These are phyloP conservation scores for Glutinoglossum americanum DNA, from an alignment of 495 filamentous ascomycete genomes.

Conservation along the genomic window DNA sequence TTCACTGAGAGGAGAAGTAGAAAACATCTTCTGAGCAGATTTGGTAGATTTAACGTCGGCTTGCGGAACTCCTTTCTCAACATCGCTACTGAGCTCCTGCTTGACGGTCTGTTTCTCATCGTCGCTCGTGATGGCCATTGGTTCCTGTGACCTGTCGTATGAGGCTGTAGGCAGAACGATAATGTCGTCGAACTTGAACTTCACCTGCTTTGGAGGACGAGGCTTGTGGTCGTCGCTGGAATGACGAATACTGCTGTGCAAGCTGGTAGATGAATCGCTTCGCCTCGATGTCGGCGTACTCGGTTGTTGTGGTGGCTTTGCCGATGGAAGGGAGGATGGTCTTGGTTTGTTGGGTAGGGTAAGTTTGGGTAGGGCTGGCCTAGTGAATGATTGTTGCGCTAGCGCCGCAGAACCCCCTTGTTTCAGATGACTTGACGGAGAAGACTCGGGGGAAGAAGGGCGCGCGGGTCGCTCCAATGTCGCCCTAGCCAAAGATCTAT, in stretches of 20 bases:
- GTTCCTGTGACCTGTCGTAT: not conserved
- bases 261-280: not conserved
- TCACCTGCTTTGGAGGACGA: not conserved
- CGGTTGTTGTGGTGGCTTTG: not conserved
- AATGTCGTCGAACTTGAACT: not conserved
- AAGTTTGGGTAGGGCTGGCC: not conserved
- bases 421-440: not conserved
- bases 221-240: not conserved
- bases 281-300: not conserved
- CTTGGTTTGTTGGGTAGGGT: not conserved
- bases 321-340: not conserved
- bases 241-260: not conserved
- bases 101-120: not conserved
- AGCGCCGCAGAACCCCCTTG: not conserved
- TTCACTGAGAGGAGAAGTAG: not conserved
- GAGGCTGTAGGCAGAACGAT: not conserved
- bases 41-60: not conserved
- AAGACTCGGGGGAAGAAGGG: not conserved
- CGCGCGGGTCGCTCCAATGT: not conserved
- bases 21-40: not conserved
- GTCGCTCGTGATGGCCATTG: not conserved
- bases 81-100: not conserved
- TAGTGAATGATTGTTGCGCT: not conserved
- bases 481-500: slow-evolving; percentile 11
- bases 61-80: not conserved